These are phyloP conservation scores for Sisymbrium irio DNA, from an alignment of 345 rosid genomes.

Conservation along the genomic window DNA sequence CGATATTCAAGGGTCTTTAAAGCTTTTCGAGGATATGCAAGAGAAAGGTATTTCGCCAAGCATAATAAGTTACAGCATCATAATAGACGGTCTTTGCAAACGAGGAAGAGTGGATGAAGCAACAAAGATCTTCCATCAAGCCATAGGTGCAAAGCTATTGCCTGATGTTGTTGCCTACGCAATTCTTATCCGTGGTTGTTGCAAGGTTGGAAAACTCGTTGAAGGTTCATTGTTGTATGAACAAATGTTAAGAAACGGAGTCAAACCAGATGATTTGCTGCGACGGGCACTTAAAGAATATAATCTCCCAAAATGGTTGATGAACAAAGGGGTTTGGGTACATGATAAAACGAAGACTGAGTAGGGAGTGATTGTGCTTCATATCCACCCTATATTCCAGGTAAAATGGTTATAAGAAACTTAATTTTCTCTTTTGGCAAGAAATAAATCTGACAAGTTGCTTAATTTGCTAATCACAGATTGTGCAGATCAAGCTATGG, in stretches of 20 bases:
- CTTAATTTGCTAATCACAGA: not conserved
- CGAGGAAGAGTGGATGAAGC: conserved; percentile 45
- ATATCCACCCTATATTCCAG: not conserved
- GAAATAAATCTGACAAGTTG: not conserved
- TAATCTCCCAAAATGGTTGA: conserved; percentile 27
- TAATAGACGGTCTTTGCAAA: conserved; percentile 54
- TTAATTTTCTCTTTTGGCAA: not conserved
- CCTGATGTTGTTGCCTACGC: conserved; percentile 51
- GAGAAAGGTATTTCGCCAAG: conserved; percentile 43
- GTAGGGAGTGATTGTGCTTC: not conserved
- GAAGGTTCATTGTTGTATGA: conserved; percentile 46
- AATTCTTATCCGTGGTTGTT: conserved; percentile 48
- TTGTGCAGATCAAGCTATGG: not conserved
- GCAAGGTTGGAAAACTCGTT: conserved; percentile 45
- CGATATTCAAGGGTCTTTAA: conserved; percentile 36
- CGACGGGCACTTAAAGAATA: conserved; percentile 35
- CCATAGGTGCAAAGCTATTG: conserved; percentile 34
- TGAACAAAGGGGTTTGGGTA: not conserved
- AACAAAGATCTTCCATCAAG: conserved; percentile 37
- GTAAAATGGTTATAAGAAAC: not conserved
- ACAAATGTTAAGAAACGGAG: conserved; percentile 39
- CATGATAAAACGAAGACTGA: conserved; percentile 1
- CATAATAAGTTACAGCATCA: conserved; percentile 48
- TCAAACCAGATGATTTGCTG: conserved; percentile 44
- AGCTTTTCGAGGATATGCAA: conserved; percentile 49